Evolutionary conservation across 345 rosid genomes (phyloP).

Genomic region (Citrus cavaleriei): DNA sequence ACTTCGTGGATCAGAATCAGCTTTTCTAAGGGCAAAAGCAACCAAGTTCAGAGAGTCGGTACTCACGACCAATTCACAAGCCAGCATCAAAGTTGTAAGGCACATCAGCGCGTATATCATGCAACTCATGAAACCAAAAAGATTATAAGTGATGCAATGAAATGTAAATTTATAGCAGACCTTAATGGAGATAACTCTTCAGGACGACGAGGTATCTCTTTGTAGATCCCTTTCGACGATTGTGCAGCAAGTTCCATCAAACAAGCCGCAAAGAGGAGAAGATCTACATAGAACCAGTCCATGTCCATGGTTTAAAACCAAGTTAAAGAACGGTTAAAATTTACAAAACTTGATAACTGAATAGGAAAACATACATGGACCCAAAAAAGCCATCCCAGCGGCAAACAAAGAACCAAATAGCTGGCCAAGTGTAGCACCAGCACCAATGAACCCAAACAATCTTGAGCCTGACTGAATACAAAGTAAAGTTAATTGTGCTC

Average conservation of each 20-base stretch:
- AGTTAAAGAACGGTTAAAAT: slow-evolving; percentile 11
- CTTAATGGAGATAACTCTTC: slow-evolving; percentile 72
- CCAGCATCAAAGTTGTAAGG: neutral
- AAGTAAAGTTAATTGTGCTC: slow-evolving; percentile 25
- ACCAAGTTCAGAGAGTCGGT: slow-evolving; percentile 6
- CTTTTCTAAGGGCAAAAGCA: slow-evolving; percentile 38
- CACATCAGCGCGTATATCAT: neutral
- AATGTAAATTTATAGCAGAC: slow-evolving; percentile 27
- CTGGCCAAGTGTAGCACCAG: slow-evolving; percentile 97
- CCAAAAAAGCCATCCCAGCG: slow-evolving; percentile 79
- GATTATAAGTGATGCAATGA: neutral
- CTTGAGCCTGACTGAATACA: slow-evolving; percentile 90
- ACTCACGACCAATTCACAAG: neutral
- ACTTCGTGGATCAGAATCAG: slow-evolving; percentile 38
- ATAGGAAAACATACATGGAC: slow-evolving; percentile 59
- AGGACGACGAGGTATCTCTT: slow-evolving; percentile 43
- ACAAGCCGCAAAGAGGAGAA: slow-evolving; percentile 79
- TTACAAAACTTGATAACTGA: slow-evolving; percentile 10
- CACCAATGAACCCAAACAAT: slow-evolving; percentile 95
- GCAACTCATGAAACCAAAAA: neutral
- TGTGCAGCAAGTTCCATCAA: slow-evolving; percentile 93
- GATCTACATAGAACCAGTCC: slow-evolving; percentile 40
- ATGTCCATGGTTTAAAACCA: slow-evolving; percentile 1
- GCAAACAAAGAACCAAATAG: slow-evolving; percentile 93
- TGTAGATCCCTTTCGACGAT: slow-evolving; percentile 72